Evolutionary conservation across 176 grass and related monocot species (phyloP).

Genomic region (Carex littledalei): DNA sequence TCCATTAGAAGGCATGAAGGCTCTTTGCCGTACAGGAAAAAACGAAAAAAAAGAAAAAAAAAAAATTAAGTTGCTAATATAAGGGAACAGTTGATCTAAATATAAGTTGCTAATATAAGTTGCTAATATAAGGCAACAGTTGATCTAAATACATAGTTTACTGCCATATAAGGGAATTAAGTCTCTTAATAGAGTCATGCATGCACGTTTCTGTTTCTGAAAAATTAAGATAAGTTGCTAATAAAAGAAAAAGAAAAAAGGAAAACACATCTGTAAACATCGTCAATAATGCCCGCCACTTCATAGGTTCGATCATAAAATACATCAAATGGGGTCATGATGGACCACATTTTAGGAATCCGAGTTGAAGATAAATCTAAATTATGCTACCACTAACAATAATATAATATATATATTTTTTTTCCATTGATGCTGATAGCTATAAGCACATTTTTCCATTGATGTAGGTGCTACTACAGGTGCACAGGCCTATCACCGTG

Average conservation of each 20-base stretch:
- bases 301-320: neutral
- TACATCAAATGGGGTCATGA: neutral
- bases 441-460: neutral
- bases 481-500: conserved; percentile 40
- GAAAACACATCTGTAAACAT: neutral
- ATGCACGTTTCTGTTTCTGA: neutral
- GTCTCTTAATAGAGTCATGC: neutral
- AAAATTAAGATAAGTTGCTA: neutral
- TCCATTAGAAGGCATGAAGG: no score
- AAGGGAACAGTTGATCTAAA: neutral
- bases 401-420: neutral
- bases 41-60: no score
- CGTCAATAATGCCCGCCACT: neutral
- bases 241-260: neutral
- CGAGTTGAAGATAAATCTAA: neutral
- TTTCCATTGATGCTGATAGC: neutral
- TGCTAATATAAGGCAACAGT: no score
- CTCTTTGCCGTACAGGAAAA: no score
- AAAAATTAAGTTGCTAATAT: no score
- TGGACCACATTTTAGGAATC: neutral
- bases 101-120: neutral
- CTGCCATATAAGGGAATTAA: neutral
- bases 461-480: conserved; percentile 51
- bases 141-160: neutral
- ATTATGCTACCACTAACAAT: neutral